These are phyloP conservation scores for Neophaeococcomyces aloes DNA, from an alignment of 2,329 filamentous ascomycete genomes.

Conservation along the genomic window DNA sequence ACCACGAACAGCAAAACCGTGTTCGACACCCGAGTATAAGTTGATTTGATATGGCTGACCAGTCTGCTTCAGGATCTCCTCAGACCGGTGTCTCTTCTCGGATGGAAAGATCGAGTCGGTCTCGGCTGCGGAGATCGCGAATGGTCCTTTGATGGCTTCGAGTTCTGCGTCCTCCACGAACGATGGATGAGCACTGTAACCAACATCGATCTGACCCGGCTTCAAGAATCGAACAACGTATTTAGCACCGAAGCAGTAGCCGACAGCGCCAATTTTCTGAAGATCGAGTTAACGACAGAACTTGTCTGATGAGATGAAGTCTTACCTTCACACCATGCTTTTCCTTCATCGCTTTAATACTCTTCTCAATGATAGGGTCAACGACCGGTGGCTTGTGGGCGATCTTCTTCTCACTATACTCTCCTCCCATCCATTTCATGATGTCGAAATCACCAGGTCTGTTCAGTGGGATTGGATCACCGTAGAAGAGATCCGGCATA, in stretches of 20 bases:
- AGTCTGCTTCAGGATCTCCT: constrained; percentile 50
- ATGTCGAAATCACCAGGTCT: constrained; percentile 41
- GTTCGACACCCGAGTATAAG: constrained; percentile 58
- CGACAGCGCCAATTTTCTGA: constrained; percentile 23
- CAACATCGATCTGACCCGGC: constrained; percentile 55
- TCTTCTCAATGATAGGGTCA: constrained; percentile 43
- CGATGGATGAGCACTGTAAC: constrained; percentile 65
- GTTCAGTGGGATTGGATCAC: constrained; percentile 51
- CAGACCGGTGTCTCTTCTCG: constrained; percentile 54
- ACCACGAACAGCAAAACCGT: constrained; percentile 65
- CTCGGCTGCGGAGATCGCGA: constrained; percentile 57
- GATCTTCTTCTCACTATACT: constrained; percentile 18
- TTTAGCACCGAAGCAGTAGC: constrained; percentile 32
- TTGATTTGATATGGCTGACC: constrained; percentile 63
- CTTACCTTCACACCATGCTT: constrained; percentile 23
- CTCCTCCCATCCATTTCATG: constrained; percentile 38
- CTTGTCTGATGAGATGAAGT: background rate
- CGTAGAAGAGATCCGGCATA: constrained; percentile 61
- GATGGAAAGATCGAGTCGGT: constrained; percentile 55
- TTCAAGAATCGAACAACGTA: constrained; percentile 60
- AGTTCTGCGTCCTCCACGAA: constrained; percentile 62
- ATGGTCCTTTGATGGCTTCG: constrained; percentile 52
- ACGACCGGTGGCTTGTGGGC: constrained; percentile 34
- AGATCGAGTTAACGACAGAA: background rate
- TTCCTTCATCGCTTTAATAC: constrained; percentile 31